phyloP scores from a whole-genome alignment of 148 eudicot species.

The Heliamphora exappendiculata region DNA sequence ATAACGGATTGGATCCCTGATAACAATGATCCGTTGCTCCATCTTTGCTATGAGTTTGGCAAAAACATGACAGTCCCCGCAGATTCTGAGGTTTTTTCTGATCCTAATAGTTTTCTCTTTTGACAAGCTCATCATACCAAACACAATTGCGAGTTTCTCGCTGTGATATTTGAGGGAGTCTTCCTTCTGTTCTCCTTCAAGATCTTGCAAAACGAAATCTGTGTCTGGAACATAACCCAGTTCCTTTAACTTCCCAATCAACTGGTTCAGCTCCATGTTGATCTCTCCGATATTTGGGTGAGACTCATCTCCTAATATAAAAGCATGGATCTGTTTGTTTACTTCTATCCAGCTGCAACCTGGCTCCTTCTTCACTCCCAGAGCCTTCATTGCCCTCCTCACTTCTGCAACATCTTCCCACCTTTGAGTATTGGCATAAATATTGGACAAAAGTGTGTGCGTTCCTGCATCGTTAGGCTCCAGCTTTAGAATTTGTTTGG shows the following conservation, averaged over 20 bases:
- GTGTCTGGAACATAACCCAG: conserved; percentile 7
- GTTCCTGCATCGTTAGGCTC: conserved; percentile 15
- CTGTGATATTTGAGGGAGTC: conserved; percentile 8
- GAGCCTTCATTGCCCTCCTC: conserved; percentile 9
- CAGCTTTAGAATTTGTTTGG: conserved; percentile 7
- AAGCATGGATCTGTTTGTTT: conserved; percentile 11
- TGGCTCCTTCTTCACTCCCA: conserved; percentile 11
- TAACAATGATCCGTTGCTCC: conserved; percentile 5
- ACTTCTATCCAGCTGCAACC: conserved; percentile 17
- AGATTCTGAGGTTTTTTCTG: conserved; percentile 15
- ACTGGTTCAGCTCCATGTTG: conserved; percentile 3
- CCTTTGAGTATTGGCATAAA: conserved; percentile 8
- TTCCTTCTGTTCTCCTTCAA: conserved; percentile 12
- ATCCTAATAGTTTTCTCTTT: background rate
- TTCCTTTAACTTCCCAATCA: conserved; percentile 11
- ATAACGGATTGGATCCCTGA: conserved; percentile 15
- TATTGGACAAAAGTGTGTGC: conserved; percentile 9
- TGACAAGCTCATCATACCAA: conserved; percentile 7
- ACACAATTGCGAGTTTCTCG: conserved; percentile 10
- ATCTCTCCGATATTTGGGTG: conserved; percentile 2
- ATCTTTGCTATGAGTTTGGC: conserved; percentile 8
- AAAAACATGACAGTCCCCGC: conserved; percentile 13
- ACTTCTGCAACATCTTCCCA: conserved; percentile 9
- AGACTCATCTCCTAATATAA: conserved; percentile 5
- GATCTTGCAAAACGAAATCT: conserved; percentile 9